These are phyloP conservation scores for Russula foetens DNA, from an alignment of 768 basidiomycete species.

Conservation along the genomic window DNA sequence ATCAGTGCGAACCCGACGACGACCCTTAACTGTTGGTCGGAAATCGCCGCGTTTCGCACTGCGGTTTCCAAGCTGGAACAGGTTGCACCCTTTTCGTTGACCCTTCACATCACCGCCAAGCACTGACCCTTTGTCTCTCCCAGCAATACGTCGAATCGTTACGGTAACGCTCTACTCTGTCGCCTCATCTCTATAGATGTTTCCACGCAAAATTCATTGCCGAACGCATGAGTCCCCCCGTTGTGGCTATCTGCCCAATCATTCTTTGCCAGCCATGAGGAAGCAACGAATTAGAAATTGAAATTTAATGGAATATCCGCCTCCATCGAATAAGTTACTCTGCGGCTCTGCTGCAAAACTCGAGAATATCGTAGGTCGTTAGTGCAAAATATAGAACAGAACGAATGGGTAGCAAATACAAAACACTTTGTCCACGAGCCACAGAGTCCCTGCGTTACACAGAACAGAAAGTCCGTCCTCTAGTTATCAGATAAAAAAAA, in stretches of 20 bases:
- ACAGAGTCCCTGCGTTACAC: not conserved
- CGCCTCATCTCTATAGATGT: not conserved
- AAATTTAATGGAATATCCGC: not conserved
- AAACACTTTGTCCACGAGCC: not conserved
- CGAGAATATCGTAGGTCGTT: not conserved
- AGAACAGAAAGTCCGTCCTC: not conserved
- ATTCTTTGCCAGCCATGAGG: not conserved
- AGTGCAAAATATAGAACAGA: not conserved
- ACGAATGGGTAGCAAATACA: conserved; percentile 2
- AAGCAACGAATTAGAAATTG: not conserved
- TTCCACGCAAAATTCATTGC: not conserved
- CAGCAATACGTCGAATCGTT: conserved; percentile 58
- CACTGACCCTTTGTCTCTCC: conserved; percentile 7
- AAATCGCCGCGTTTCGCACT: conserved; percentile 62
- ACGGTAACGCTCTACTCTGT: conserved; percentile 20
- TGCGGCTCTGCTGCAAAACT: not conserved
- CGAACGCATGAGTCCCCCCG: not conserved
- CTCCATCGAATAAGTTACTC: not conserved
- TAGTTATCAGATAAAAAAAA: not conserved
- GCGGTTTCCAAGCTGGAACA: conserved; percentile 63
- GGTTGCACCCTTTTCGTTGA: conserved; percentile 33
- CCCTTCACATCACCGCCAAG: not conserved
- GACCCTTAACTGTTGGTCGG: conserved; percentile 66
- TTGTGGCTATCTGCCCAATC: conserved; percentile 2
- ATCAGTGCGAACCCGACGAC: conserved; percentile 36